Percentiles rank a stretch among this genome's conserved stretches.
Evolutionary conservation across 2,329 filamentous ascomycete genomes (phyloP).

Genomic region (Pseudogymnoascus sp.): DNA sequence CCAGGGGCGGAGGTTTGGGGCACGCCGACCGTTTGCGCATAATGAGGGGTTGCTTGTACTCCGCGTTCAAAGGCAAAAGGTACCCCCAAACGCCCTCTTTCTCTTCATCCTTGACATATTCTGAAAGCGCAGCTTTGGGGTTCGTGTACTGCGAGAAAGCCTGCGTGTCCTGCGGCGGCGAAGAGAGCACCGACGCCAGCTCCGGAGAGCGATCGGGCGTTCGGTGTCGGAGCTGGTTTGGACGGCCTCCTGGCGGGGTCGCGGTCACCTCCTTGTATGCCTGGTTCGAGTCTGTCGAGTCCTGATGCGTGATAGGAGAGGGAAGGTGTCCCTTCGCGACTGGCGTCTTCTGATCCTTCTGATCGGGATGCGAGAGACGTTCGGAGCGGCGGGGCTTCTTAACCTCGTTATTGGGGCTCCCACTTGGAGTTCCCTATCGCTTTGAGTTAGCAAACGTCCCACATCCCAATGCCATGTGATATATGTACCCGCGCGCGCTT

Average conservation of each 20-base stretch:
- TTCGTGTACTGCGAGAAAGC: conserved; percentile 74
- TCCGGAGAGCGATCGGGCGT: conserved; percentile 39
- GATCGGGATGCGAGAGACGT: conserved; percentile 52
- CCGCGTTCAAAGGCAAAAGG: conserved; percentile 69
- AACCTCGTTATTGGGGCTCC: conserved; percentile 26
- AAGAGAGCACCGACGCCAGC: conserved; percentile 28
- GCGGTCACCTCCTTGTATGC: conserved; percentile 61
- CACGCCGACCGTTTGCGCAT: conserved; percentile 68
- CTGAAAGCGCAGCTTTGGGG: conserved; percentile 61
- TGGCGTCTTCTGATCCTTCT: conserved; percentile 45
- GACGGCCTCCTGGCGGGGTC: conserved; percentile 57
- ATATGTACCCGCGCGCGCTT: conserved; percentile 68
- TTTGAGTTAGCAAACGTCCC: conserved; percentile 18
- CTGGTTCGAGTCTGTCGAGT: conserved; percentile 51
- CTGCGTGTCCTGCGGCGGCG: conserved; percentile 69
- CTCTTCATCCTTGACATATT: conserved; percentile 78
- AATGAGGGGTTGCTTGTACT: conserved; percentile 62
- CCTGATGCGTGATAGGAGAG: conserved; percentile 68
- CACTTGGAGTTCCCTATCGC: conserved; percentile 20
- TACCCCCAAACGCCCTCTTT: conserved; percentile 84
- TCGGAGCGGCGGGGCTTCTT: conserved; percentile 82
- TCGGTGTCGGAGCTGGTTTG: conserved; percentile 43
- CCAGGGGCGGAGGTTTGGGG: conserved; percentile 46
- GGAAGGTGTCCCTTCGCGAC: conserved; percentile 63
- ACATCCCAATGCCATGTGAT: conserved; percentile 22